Evolutionary conservation across 73 alveolate genomes (phyloP).

Genomic region (Stentor coeruleus): DNA sequence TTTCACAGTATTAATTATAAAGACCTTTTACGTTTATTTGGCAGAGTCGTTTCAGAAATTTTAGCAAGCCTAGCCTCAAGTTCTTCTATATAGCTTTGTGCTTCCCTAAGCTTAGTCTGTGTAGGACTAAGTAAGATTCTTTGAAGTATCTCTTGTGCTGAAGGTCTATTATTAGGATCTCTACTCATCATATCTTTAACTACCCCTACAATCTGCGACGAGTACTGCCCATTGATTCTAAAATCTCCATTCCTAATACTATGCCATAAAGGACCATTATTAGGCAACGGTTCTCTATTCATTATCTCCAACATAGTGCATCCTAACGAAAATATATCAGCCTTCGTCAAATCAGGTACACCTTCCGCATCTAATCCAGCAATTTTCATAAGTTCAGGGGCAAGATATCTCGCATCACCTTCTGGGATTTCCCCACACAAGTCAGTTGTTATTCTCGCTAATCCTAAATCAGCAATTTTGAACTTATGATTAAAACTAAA

Average conservation of each 20-base stretch:
- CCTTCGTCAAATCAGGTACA: constrained; percentile 48
- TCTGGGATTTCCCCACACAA: constrained; percentile 63
- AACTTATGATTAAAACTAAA: constrained; percentile 65
- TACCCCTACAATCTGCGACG: background rate
- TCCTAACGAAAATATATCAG: constrained; percentile 58
- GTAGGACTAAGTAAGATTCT: background rate
- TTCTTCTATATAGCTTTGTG: background rate
- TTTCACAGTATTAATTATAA: no score
- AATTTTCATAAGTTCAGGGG: constrained; percentile 59
- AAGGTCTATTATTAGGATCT: constrained; percentile 9
- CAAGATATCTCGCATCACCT: constrained; percentile 79
- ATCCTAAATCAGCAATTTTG: constrained; percentile 94
- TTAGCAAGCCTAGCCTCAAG: background rate
- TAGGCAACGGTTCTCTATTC: constrained; percentile 28
- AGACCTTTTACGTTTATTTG: no score
- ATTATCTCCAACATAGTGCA: constrained; percentile 40
- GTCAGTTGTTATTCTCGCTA: constrained; percentile 54
- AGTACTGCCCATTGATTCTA: constrained; percentile 19
- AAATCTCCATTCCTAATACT: constrained; percentile 44
- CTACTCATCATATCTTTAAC: background rate
- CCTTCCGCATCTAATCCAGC: constrained; percentile 3
- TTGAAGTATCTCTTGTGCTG: background rate
- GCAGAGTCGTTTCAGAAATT: no score
- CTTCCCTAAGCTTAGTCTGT: background rate
- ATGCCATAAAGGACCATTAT: constrained; percentile 51